Evolutionary conservation across 441 rosid genomes (phyloP).

Genomic region (Raphanus hybrid): DNA sequence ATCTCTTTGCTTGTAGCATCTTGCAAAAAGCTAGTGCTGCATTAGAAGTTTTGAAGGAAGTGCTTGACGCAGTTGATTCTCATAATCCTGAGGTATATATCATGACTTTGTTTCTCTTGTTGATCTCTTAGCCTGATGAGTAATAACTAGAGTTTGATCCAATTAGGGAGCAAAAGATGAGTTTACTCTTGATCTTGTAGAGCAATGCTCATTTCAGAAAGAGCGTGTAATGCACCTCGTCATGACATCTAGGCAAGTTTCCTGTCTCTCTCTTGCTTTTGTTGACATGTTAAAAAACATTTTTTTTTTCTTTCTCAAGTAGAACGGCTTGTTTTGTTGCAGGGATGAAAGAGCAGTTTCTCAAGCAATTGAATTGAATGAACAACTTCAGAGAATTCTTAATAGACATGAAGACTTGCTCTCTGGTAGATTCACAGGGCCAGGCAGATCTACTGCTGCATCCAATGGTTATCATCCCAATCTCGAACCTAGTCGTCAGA

Average conservation of each 20-base stretch:
- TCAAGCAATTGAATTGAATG: slow-evolving; percentile 89
- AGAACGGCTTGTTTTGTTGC: slow-evolving; percentile 32
- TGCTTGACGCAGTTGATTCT: slow-evolving; percentile 86
- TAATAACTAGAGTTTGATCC: slow-evolving; percentile 13
- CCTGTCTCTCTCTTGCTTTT: slow-evolving; percentile 12
- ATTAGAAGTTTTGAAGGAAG: slow-evolving; percentile 88
- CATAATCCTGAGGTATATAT: slow-evolving; percentile 80
- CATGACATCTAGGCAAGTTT: slow-evolving; percentile 81
- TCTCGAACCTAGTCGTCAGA: slow-evolving; percentile 36
- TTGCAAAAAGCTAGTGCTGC: slow-evolving; percentile 92
- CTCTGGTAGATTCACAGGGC: slow-evolving; percentile 50
- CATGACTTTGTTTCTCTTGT: slow-evolving; percentile 12
- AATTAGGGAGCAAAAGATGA: slow-evolving; percentile 83
- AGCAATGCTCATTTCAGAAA: slow-evolving; percentile 99
- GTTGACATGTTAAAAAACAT: background rate
- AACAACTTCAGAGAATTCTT: slow-evolving; percentile 85
- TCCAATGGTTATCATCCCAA: slow-evolving; percentile 53
- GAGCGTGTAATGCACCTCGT: slow-evolving; percentile 93
- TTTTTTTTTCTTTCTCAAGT: slow-evolving; percentile 9
- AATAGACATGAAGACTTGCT: slow-evolving; percentile 75
- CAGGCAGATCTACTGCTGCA: slow-evolving; percentile 44
- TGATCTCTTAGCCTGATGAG: background rate
- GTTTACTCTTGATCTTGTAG: slow-evolving; percentile 98
- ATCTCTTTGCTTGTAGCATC: slow-evolving; percentile 54
- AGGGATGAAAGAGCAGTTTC: slow-evolving; percentile 91